Percentiles rank a stretch among this genome's conserved stretches.
Evolutionary conservation across 2,329 filamentous ascomycete genomes (phyloP).

Genomic region (Ophiostoma ulmi): DNA sequence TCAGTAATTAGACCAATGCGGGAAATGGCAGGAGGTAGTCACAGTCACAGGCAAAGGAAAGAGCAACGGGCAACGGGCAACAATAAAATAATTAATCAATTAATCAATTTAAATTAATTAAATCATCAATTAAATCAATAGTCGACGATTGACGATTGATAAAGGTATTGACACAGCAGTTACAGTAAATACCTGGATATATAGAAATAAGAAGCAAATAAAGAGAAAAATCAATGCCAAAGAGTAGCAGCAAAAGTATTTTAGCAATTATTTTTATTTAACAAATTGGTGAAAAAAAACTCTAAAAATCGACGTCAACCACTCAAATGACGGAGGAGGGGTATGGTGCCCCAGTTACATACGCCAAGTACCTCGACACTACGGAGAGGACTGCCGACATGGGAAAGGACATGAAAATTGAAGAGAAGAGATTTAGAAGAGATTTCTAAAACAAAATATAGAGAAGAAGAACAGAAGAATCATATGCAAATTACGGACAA

Average conservation of each 20-base stretch:
- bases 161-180: not conserved
- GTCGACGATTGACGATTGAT: conserved; percentile 3
- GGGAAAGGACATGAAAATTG: not conserved
- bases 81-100: not conserved
- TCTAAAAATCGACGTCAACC: conserved; percentile 6
- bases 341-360: not conserved
- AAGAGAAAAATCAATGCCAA: not conserved
- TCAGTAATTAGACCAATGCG: not conserved
- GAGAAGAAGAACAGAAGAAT: conserved; percentile 13
- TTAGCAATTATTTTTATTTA: not conserved
- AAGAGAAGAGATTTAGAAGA: not conserved
- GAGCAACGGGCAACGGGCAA: conserved; percentile 13
- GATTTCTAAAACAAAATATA: conserved; percentile 13
- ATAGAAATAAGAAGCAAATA: not conserved
- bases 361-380: not conserved
- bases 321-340: conserved; percentile 12
- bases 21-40: conserved; percentile 14
- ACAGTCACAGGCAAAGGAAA: not conserved
- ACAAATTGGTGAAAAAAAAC: not conserved
- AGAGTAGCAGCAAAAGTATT: not conserved
- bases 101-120: not conserved
- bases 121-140: not conserved
- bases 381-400: not conserved
- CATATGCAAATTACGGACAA: not conserved
- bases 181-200: not conserved